Percentiles rank a stretch among this genome's conserved stretches.
Evolutionary conservation across 768 basidiomycete genomes (phyloP).

Genomic region (Auriscalpium microsporum): DNA sequence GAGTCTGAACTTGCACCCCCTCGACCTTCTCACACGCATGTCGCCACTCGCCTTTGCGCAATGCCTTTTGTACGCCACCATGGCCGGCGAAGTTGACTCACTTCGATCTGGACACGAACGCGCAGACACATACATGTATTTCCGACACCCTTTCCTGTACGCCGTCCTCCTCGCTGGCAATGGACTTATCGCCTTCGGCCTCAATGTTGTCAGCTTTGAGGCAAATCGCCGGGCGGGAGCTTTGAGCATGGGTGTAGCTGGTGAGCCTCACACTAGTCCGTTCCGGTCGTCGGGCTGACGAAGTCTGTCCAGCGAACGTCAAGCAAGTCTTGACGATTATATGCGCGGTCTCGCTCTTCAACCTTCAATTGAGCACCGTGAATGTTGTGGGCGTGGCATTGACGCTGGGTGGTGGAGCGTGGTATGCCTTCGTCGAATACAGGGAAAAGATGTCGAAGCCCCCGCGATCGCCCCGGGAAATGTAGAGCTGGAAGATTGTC

Average conservation of each 20-base stretch:
- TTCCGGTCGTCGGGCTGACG: neutral
- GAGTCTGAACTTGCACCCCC: conserved; percentile 49
- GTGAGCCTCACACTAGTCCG: conserved; percentile 31
- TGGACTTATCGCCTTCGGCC: conserved; percentile 79
- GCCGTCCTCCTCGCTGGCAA: conserved; percentile 55
- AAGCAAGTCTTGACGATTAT: conserved; percentile 91
- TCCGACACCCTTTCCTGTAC: conserved; percentile 20
- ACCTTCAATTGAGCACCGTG: conserved; percentile 66
- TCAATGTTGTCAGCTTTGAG: conserved; percentile 92
- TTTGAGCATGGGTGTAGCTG: conserved; percentile 85
- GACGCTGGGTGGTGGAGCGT: conserved; percentile 80
- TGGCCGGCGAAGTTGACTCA: conserved; percentile 69
- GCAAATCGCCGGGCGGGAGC: conserved; percentile 92
- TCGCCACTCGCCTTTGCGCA: conserved; percentile 88
- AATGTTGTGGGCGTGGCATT: conserved; percentile 80
- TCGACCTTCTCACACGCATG: conserved; percentile 85
- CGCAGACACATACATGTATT: conserved; percentile 27
- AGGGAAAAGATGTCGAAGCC: conserved; percentile 7
- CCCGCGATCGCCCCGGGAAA: too few species aligned
- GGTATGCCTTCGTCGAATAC: conserved; percentile 64
- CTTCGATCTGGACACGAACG: conserved; percentile 27
- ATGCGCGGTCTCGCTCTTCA: conserved; percentile 75
- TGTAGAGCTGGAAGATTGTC: too few species aligned
- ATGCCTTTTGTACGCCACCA: conserved; percentile 68
- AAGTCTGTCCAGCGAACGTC: conserved; percentile 54